Base-by-base conservation (phyloP, 2,329 filamentous ascomycete genomes). In the Daldinia eschscholtzii region DNA sequence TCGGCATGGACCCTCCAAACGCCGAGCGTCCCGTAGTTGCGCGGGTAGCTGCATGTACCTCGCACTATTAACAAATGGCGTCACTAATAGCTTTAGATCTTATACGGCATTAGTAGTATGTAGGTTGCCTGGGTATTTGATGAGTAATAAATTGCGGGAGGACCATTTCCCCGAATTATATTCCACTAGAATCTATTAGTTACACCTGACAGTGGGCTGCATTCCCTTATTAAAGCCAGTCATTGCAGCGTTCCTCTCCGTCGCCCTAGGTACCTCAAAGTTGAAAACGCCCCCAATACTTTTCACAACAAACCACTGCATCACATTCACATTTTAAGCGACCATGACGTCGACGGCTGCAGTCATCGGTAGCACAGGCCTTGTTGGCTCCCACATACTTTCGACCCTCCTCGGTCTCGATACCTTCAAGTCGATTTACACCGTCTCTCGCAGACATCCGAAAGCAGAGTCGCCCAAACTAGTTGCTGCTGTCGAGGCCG, bases 321-420 rank as follows among this genome's bases (percentile, higher is more conserved):
- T 9, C 6, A 35, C 33, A 23, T 37, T 10, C 4, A 52, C 12
- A 6, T n/a, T 10, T 50, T 48, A n/a, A 55, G 26, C 15, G 18
- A 64, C 15, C 57, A 86, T 86, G 85, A 73, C 85, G 2, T 80
- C 84, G 50, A 83, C 84, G 72, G 83, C 83, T 52, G 72, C 71
- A 68, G 78, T 92, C 67, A 85, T 89, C 73, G 91, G 91, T 70
- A 87, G 85, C 74, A 93, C 91, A 63, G 90, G 90, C 77, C 86
- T 91, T 41, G 85, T 86, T 73, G 94, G 95, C 77, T 88, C 88
- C 59, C 84, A 92, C 77, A 94, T 97, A 79, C 89, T 97, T 76
- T 80, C 83, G 6, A 84, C 82, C n/a, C 84, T 93, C 52, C 85
- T 93, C 74, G 77, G 85, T 13, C 80, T 85, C 65, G 80, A 83